A percentile compares a stretch with the other conserved stretches of the same genome.
Evolutionary conservation across 495 filamentous ascomycete species (phyloP).

Genomic region (Oidiodendron maius): DNA sequence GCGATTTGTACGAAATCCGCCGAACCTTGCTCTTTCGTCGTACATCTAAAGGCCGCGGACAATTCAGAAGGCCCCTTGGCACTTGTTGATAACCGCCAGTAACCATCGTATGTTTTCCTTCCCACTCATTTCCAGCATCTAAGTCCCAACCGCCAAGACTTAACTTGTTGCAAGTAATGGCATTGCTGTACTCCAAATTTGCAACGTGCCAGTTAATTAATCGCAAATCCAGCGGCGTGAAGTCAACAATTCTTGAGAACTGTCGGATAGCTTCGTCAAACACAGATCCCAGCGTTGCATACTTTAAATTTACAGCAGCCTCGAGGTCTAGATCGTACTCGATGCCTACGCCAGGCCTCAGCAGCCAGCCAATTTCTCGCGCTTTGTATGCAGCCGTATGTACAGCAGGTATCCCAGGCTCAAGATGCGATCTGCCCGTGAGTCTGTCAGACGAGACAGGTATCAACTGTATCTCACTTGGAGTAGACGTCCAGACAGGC

Average conservation of each 20-base stretch:
- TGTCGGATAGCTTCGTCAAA: constrained; percentile 86
- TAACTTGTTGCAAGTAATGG: constrained; percentile 74
- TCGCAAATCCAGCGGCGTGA: constrained; percentile 80
- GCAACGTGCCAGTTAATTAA: constrained; percentile 98
- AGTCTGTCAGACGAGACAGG: constrained; percentile 53
- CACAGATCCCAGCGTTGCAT: constrained; percentile 77
- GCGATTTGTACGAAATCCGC: constrained; percentile 58
- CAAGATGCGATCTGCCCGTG: constrained; percentile 52
- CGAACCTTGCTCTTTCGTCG: constrained; percentile 62
- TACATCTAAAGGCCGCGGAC: constrained; percentile 75
- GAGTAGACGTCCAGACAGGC: constrained; percentile 27
- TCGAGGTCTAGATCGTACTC: constrained; percentile 73
- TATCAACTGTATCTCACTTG: constrained; percentile 34
- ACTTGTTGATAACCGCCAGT: constrained; percentile 90
- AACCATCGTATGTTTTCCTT: constrained; percentile 87
- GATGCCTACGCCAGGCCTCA: constrained; percentile 58
- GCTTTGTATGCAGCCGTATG: constrained; percentile 64
- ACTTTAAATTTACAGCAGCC: constrained; percentile 45
- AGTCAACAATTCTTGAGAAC: constrained; percentile 75
- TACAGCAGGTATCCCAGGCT: constrained; percentile 49
- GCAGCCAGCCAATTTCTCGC: constrained; percentile 71
- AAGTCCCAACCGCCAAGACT: constrained; percentile 94
- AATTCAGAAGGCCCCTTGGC: constrained; percentile 70
- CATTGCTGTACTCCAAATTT: constrained; percentile 96
- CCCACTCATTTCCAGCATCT: constrained; percentile 95